Base-by-base conservation (phyloP, 495 filamentous ascomycete species). In the Usnea hakonensis region DNA sequence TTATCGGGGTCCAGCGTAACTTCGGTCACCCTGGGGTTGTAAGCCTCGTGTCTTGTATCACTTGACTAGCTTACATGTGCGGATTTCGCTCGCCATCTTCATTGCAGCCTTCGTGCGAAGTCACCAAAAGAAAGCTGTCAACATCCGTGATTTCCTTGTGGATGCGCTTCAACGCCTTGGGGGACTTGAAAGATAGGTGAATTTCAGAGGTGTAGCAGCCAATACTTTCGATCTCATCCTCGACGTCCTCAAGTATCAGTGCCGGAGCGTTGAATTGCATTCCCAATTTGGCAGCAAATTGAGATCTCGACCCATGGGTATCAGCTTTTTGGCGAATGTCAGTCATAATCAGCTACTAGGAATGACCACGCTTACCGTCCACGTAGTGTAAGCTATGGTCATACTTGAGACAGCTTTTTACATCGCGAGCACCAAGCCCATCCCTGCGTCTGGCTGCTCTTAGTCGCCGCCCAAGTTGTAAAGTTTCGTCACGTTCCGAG, bases 91-190 rank as follows among this genome's bases (percentile, higher is more conserved):
- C 72, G 23, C 72, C 72, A 30, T 72, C 63, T 8, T 50, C 23
- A 57, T 72, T 69, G 48, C 72, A 74, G 21, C 67, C 71, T 26
- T 53, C 50, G 60, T 74, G 72, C 7, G 72, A 70, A 43, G 72
- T 74, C 13, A 74, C 63, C 28, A 72, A 35, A 3, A 70, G 54
- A 53, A 72, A 70, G 13, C 55, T 64, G 23, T 41, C 28, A 8
- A 57, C 28, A 7, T 21, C n/a, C 37, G 43, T 37, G 33, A 65
- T 37, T 40, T 60, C 38, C 6, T 62, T 19, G 30, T 58, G 48
- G 10, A 58, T 62, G 26, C 38, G 57, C 30, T 59, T 33, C 0
- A 63, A 32, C 14, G 38, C 48, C 35, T 56, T 28, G 11, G 36
- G 13, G 9, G 69, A 64, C 7, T 28, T 43, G 28, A 70, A 70